phyloP scores from a whole-genome alignment of 164 flowering plant species.

The Magnolia changhungtana region DNA sequence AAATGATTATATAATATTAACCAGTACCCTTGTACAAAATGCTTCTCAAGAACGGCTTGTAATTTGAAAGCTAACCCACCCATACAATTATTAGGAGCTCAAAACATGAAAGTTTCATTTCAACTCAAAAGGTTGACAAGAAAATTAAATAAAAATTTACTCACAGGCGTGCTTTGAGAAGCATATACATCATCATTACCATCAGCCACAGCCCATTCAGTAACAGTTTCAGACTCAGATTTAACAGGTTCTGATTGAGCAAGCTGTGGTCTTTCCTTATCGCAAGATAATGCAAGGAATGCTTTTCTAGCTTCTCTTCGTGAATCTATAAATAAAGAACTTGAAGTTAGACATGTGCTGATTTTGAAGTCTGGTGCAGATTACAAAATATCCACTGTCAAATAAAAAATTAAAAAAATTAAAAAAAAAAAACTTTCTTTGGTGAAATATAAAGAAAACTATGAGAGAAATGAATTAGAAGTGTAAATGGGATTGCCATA shows the following conservation, averaged over 20 bases:
- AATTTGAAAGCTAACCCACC: background rate
- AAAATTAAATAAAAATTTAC: slow-evolving; percentile 13
- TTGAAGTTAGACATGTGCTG: slow-evolving; percentile 2
- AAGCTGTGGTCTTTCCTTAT: slow-evolving; percentile 28
- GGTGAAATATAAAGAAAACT: too few species aligned
- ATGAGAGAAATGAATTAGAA: too few species aligned
- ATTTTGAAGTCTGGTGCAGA: background rate
- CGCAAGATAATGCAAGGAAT: slow-evolving; percentile 71
- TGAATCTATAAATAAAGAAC: slow-evolving; percentile 42
- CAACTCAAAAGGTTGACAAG: background rate
- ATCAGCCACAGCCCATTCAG: slow-evolving; percentile 29
- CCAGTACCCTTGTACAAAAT: background rate
- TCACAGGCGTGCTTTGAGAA: slow-evolving; percentile 63
- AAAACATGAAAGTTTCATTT: background rate
- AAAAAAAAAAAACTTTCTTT: background rate
- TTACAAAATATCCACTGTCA: background rate
- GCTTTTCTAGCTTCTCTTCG: slow-evolving; percentile 94
- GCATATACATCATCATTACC: slow-evolving; percentile 29
- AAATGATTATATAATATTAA: background rate
- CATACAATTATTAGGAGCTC: background rate
- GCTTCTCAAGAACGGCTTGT: background rate
- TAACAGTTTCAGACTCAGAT: slow-evolving; percentile 26
- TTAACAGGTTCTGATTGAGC: slow-evolving; percentile 34
- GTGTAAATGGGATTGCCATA: too few species aligned
- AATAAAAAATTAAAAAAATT: background rate